A percentile compares a stretch with the other conserved stretches of the same genome.
These are phyloP conservation scores for Breviolum minutum DNA, from an alignment of 73 alveolate genomes.

Conservation along the genomic window DNA sequence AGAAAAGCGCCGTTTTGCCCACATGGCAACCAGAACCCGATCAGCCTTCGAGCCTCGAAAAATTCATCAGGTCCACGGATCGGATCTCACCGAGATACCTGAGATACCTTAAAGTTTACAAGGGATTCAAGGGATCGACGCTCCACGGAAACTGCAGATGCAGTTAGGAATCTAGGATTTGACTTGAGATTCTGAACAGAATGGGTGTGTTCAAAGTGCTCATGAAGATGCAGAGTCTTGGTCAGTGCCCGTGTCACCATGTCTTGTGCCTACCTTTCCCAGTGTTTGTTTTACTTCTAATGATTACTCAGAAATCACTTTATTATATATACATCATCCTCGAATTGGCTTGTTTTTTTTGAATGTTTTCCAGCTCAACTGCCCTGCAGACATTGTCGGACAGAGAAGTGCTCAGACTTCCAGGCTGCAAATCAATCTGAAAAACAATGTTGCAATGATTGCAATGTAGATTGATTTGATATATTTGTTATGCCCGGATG, in stretches of 20 bases:
- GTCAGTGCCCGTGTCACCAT: too few relatives aligned
- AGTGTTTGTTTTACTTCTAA: too few relatives aligned
- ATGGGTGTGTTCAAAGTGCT: background rate
- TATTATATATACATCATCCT: too few relatives aligned
- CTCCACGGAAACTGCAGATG: background rate
- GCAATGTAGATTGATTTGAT: background rate
- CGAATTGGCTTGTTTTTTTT: background rate
- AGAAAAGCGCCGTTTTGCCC: constrained; percentile 1
- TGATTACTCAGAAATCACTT: too few relatives aligned
- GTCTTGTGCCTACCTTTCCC: too few relatives aligned
- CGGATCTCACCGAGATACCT: background rate
- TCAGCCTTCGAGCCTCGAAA: constrained; percentile 50
- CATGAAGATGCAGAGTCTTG: too few relatives aligned
- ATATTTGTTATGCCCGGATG: background rate
- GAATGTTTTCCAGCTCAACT: too few relatives aligned
- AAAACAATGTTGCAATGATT: background rate
- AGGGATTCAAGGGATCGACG: background rate
- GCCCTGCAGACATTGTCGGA: constrained; percentile 61
- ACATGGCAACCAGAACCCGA: constrained; percentile 66
- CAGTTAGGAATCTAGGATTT: background rate
- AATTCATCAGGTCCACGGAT: constrained; percentile 8
- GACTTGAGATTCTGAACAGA: background rate
- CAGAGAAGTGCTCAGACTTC: constrained; percentile 76
- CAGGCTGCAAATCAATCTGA: background rate
- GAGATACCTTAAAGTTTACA: background rate